phyloP scores from a whole-genome alignment of 2,329 filamentous ascomycete species.

The Aspergillus japonicus region DNA sequence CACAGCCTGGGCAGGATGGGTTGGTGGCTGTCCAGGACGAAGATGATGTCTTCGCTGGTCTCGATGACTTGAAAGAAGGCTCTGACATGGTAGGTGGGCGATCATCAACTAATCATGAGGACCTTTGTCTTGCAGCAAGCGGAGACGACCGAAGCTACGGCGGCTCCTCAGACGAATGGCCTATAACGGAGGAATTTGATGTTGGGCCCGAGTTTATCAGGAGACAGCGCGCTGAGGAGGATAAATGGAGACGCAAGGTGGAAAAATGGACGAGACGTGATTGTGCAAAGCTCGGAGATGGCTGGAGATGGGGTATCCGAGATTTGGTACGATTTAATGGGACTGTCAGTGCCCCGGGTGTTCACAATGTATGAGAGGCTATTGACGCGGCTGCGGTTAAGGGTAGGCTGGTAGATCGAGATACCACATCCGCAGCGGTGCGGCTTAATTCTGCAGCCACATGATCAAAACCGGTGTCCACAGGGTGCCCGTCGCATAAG shows the following conservation, averaged over 20 bases:
- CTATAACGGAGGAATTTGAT: constrained; percentile 94
- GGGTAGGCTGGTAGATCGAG: not conserved
- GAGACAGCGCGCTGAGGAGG: constrained; percentile 86
- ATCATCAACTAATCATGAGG: constrained; percentile 27
- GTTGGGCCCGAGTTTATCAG: constrained; percentile 92
- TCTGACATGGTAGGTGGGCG: constrained; percentile 22
- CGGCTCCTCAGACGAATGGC: constrained; percentile 66
- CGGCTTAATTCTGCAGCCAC: not conserved
- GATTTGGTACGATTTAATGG: constrained; percentile 42
- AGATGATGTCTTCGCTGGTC: constrained; percentile 89
- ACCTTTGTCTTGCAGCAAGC: constrained; percentile 26
- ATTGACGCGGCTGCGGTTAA: not conserved
- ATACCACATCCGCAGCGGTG: not conserved
- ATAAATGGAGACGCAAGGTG: constrained; percentile 84
- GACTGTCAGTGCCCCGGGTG: constrained; percentile 13
- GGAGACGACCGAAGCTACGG: constrained; percentile 44
- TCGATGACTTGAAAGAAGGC: constrained; percentile 84
- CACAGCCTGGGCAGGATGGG: constrained; percentile 33
- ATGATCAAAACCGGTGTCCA: not conserved
- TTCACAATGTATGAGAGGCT: constrained; percentile 12
- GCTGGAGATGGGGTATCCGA: constrained; percentile 74
- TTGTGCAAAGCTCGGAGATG: constrained; percentile 47
- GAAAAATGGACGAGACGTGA: constrained; percentile 74
- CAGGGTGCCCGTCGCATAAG: not conserved
- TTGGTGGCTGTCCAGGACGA: constrained; percentile 69